Evolutionary conservation across 2,329 filamentous ascomycete genomes (phyloP).

Genomic region (Magnaporthales sp.): DNA sequence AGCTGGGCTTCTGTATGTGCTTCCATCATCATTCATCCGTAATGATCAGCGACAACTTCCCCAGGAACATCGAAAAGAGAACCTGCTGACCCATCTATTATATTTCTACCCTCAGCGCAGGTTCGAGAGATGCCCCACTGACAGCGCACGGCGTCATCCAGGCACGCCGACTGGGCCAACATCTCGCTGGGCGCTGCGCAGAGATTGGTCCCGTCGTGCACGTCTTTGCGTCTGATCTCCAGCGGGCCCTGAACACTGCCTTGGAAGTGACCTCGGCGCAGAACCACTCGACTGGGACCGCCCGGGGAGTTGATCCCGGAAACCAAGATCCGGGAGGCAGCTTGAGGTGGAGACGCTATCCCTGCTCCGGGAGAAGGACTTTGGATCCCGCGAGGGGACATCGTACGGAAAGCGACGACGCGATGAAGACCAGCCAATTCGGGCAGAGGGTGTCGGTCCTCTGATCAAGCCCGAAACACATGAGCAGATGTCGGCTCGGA

Average conservation of each 20-base stretch:
- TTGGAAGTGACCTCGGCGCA: slow-evolving; percentile 54
- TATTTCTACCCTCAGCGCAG: slow-evolving; percentile 43
- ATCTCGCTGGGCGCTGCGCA: slow-evolving; percentile 36
- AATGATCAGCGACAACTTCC: neutral
- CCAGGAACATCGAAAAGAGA: neutral
- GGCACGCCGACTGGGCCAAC: slow-evolving; percentile 58
- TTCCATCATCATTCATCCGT: slow-evolving; percentile 4
- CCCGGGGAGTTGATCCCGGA: neutral
- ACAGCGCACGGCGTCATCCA: slow-evolving; percentile 78
- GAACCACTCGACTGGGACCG: slow-evolving; percentile 5
- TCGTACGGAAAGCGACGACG: slow-evolving; percentile 30
- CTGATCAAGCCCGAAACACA: slow-evolving; percentile 56
- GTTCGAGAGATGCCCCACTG: slow-evolving; percentile 69
- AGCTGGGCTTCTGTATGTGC: slow-evolving; percentile 40
- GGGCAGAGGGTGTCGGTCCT: slow-evolving; percentile 11
- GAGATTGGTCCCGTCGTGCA: slow-evolving; percentile 37
- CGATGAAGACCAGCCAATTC: slow-evolving; percentile 10
- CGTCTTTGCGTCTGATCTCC: slow-evolving; percentile 71
- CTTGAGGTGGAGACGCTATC: slow-evolving; percentile 29
- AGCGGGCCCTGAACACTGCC: slow-evolving; percentile 65
- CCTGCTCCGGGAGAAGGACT: slow-evolving; percentile 64
- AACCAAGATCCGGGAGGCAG: too few relatives aligned
- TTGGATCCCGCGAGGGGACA: slow-evolving; percentile 62
- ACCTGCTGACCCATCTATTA: neutral
- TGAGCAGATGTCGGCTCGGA: slow-evolving; percentile 55